These are phyloP conservation scores for Aspergillus nomiae DNA, from an alignment of 2,329 filamentous ascomycete species.

Conservation along the genomic window DNA sequence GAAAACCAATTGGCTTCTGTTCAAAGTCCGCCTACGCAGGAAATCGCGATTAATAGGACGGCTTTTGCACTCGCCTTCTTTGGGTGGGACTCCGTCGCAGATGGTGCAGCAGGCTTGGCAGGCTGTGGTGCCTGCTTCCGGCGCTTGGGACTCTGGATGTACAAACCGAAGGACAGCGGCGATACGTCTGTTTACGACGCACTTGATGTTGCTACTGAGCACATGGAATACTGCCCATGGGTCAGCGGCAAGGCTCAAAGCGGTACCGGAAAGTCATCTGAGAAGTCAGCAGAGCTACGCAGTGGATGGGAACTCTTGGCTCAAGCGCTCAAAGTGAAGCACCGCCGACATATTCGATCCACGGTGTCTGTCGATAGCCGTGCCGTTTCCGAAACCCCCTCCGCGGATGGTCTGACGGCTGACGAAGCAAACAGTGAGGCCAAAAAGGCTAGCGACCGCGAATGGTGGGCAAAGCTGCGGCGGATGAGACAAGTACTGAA, in stretches of 20 bases:
- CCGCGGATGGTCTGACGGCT: constrained; percentile 21
- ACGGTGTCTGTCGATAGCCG: constrained; percentile 29
- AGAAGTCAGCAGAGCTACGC: constrained; percentile 36
- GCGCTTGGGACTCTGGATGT: constrained; percentile 91
- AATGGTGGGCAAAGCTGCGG: constrained; percentile 71
- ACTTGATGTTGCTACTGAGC: constrained; percentile 70
- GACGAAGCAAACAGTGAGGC: constrained; percentile 45
- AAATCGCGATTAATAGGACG: constrained; percentile 54
- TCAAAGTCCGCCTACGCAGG: constrained; percentile 14
- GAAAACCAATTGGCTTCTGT: constrained; percentile 7
- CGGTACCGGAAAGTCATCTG: constrained; percentile 34
- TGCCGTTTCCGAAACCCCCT: constrained; percentile 29
- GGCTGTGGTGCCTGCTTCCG: constrained; percentile 85
- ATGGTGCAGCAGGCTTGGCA: constrained; percentile 61
- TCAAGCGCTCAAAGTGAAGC: constrained; percentile 45
- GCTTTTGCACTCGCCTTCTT: constrained; percentile 71
- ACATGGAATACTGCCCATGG: constrained; percentile 85
- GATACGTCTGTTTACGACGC: constrained; percentile 44
- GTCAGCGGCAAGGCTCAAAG: constrained; percentile 66
- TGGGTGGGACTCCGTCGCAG: constrained; percentile 67
- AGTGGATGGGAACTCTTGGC: constrained; percentile 50
- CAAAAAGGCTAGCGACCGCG: constrained; percentile 66
- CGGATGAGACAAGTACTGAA: constrained; percentile 73
- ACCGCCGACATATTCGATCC: constrained; percentile 34
- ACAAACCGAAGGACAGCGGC: constrained; percentile 70